Conservation (phyloP, 1,139 yeast species). For the Kluyveromyces sp. region DNA sequence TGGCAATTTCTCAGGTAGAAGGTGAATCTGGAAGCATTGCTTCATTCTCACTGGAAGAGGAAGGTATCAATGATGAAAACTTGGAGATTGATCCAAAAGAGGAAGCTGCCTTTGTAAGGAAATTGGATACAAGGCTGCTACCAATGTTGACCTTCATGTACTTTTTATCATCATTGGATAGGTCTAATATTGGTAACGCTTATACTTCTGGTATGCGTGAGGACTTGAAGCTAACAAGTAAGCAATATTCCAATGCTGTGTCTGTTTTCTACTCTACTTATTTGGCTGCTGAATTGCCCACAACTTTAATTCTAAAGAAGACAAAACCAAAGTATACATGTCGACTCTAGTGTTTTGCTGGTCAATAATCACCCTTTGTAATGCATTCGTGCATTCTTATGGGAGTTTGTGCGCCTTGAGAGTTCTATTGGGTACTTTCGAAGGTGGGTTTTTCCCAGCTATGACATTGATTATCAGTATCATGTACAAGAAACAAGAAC, state of each 20-base stretch:
- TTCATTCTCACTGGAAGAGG: constrained; percentile 1
- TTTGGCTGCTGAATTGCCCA: constrained; percentile 39
- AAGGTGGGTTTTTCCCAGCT: constrained; percentile 45
- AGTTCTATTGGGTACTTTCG: constrained; percentile 41
- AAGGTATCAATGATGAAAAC: constrained; percentile 5
- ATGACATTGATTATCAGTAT: constrained; percentile 31
- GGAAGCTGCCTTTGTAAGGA: constrained; percentile 34
- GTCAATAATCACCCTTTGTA: constrained; percentile 42
- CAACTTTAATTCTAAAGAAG: constrained; percentile 32
- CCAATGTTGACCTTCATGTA: constrained; percentile 43
- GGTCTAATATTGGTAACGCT: constrained; percentile 45
- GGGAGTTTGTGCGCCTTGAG: constrained; percentile 38
- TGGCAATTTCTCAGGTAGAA: not conserved
- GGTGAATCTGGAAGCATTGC: constrained; percentile 1
- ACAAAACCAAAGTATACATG: constrained; percentile 33
- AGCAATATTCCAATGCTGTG: constrained; percentile 40
- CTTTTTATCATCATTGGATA: constrained; percentile 42
- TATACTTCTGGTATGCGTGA: constrained; percentile 40
- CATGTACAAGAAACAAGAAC: constrained; percentile 32
- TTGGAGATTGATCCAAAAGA: constrained; percentile 14
- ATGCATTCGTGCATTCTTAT: constrained; percentile 35
- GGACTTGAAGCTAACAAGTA: constrained; percentile 27
- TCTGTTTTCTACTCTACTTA: constrained; percentile 44
- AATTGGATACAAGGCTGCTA: constrained; percentile 38
- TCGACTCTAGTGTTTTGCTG: constrained; percentile 35